These are phyloP conservation scores for Ganoderma leucocontextum DNA, from an alignment of 1,284 basidiomycete genomes.

Conservation along the genomic window DNA sequence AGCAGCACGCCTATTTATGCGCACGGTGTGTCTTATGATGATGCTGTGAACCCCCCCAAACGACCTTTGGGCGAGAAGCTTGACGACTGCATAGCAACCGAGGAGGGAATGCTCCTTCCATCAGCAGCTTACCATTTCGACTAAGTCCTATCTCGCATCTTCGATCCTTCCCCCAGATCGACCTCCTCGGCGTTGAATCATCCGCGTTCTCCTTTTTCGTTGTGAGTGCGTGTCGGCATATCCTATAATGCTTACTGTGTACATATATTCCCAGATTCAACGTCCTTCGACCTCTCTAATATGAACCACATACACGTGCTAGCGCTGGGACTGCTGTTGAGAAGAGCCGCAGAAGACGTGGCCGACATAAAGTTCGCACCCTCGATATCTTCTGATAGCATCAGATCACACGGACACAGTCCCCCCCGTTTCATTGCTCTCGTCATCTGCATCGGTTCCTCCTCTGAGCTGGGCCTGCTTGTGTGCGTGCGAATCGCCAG, in stretches of 20 bases:
- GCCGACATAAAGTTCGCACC: conserved; percentile 29
- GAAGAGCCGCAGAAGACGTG: neutral
- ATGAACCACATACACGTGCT: no score
- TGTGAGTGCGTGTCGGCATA: neutral
- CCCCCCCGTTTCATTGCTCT: conserved; percentile 4
- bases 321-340: conserved; percentile 1
- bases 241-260: neutral
- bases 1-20: conserved; percentile 28
- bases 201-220: neutral
- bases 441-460: conserved; percentile 1
- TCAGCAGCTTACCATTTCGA: conserved; percentile 11
- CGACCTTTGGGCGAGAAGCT: conserved; percentile 11
- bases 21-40: conserved; percentile 20
- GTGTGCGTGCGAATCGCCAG: neutral
- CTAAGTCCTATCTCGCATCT: conserved; percentile 1
- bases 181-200: neutral
- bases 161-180: conserved; percentile 27
- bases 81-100: conserved; percentile 32
- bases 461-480: neutral
- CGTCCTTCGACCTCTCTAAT: no score
- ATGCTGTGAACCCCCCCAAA: conserved; percentile 29
- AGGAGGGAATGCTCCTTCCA: conserved; percentile 19
- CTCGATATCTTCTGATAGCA: conserved; percentile 29
- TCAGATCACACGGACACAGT: conserved; percentile 27
- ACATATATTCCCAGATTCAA: neutral